A percentile compares a stretch with the other conserved stretches of the same genome.
Conservation (phyloP, 768 basidiomycete species). For the Russula griseocarnosa region DNA sequence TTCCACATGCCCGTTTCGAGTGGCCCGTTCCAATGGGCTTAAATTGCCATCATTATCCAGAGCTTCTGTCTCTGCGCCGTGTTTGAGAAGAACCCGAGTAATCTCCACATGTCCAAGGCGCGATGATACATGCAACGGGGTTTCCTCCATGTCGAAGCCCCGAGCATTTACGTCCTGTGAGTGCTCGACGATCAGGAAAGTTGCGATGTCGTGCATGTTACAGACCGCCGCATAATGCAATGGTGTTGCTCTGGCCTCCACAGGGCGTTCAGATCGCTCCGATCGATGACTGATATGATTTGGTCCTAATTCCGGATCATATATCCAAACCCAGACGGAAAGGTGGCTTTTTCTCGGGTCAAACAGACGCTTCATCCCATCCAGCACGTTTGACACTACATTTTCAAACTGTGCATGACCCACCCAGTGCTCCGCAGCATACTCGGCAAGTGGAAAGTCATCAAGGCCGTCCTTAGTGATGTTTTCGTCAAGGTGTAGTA, state of each 20-base stretch:
- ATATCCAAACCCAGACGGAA: constrained; percentile 1
- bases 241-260: neutral
- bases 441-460: neutral
- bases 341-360: neutral
- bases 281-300: too few species aligned
- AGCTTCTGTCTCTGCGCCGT: neutral
- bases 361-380: neutral
- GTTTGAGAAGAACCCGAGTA: neutral
- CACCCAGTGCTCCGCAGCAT: constrained; percentile 13
- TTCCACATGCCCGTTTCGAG: too few species aligned
- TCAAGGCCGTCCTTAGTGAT: neutral
- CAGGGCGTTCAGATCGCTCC: neutral
- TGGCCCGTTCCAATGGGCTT: neutral
- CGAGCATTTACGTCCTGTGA: neutral
- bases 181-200: neutral
- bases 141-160: neutral
- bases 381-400: neutral
- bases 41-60: rapidly evolving
- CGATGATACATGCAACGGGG: neutral
- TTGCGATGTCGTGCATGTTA: neutral
- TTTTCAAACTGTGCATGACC: neutral
- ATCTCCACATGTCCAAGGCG: neutral
- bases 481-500: neutral
- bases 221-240: constrained; percentile 2
- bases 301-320: neutral